Evolutionary conservation across 164 flowering plant genomes (phyloP).

Genomic region (Buxus sempervirens): DNA sequence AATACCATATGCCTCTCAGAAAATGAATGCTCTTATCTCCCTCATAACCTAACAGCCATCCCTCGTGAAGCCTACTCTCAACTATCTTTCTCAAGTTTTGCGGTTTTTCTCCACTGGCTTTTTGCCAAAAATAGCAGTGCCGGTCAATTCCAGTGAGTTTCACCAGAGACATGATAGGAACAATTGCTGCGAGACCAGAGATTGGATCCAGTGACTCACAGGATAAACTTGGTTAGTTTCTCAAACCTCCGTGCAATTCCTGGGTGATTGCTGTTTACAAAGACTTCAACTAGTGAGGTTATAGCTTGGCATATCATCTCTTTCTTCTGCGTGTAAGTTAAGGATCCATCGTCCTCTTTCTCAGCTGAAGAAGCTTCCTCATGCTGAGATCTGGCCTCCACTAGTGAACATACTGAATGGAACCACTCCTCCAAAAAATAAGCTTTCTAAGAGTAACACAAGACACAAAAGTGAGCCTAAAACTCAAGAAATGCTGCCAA

Average conservation of each 20-base stretch:
- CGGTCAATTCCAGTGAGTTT: background rate
- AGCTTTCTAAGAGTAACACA: conserved; percentile 47
- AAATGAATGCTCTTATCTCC: too few species aligned
- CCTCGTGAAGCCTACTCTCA: too few species aligned
- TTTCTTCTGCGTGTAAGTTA: conserved; percentile 38
- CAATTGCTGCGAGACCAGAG: background rate
- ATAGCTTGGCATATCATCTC: conserved; percentile 51
- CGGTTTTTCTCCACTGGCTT: background rate
- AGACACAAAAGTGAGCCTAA: background rate
- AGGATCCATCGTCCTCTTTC: conserved; percentile 18
- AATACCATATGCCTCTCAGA: too few species aligned
- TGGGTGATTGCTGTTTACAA: conserved; percentile 29
- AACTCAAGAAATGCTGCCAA: background rate
- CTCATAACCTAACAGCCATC: too few species aligned
- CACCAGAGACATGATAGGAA: background rate
- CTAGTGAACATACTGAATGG: conserved; percentile 44
- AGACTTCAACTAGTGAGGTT: conserved; percentile 51
- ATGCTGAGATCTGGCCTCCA: conserved; percentile 20
- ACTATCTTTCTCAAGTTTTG: too few species aligned
- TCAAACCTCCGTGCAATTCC: conserved; percentile 46
- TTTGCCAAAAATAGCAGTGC: background rate
- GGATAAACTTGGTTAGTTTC: conserved; percentile 28
- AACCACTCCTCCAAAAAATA: conserved; percentile 77
- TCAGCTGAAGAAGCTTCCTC: conserved; percentile 23
- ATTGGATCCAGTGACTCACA: conserved; percentile 1